Conservation (phyloP, 2,329 filamentous ascomycete genomes). For the Metarhizium robertsii region DNA sequence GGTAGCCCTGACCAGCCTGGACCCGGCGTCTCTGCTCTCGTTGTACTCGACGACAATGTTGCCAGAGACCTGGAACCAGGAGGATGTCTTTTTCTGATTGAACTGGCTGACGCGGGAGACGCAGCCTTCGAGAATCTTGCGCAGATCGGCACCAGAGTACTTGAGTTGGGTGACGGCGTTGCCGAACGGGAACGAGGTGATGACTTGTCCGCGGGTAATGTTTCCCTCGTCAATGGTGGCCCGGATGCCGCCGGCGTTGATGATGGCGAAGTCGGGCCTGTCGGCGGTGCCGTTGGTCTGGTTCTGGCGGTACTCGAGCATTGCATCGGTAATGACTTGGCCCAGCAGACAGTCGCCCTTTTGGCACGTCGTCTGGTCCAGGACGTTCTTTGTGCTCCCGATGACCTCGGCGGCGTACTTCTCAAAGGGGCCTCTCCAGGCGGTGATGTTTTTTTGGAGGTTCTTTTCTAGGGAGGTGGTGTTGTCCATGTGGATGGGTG, state of each 20-base stretch:
- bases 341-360: constrained; percentile 48
- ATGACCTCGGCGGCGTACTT: constrained; percentile 39
- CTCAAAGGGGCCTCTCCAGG: constrained; percentile 53
- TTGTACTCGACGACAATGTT: constrained; percentile 50
- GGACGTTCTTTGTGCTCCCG: constrained; percentile 34
- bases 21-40: constrained; percentile 36
- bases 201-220: constrained; percentile 53
- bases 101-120: constrained; percentile 44
- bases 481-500: constrained; percentile 56
- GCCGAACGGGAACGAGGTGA: constrained; percentile 57
- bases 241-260: constrained; percentile 56
- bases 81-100: constrained; percentile 43
- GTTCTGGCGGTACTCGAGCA: constrained; percentile 50
- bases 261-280: constrained; percentile 44
- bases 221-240: constrained; percentile 51
- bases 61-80: constrained; percentile 51
- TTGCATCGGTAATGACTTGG: constrained; percentile 48
- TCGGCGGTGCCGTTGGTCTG: constrained; percentile 23
- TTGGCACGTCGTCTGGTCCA: constrained; percentile 52
- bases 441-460: constrained; percentile 48
- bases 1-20: constrained; percentile 41
- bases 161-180: constrained; percentile 53
- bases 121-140: constrained; percentile 49
- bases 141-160: constrained; percentile 43
- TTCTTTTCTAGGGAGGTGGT: constrained; percentile 44